These are phyloP conservation scores for Lachancea lanzarotensis DNA, from an alignment of 805 yeast genomes.

Conservation along the genomic window DNA sequence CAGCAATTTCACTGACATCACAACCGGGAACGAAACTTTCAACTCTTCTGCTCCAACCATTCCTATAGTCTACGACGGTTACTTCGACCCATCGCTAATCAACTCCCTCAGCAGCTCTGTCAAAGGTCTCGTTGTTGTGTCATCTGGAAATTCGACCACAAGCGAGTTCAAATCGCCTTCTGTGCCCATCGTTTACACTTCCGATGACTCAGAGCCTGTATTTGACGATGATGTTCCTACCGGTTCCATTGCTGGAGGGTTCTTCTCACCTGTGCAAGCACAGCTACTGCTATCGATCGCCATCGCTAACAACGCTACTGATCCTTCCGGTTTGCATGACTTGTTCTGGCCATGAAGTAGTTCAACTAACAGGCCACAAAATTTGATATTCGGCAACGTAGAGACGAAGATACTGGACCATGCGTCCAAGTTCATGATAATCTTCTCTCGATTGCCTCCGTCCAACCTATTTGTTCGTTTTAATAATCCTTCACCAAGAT, in stretches of 20 bases:
- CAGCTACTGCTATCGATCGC: constrained; percentile 29
- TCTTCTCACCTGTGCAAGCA: constrained; percentile 28
- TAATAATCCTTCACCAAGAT: neutral
- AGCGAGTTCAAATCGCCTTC: constrained; percentile 10
- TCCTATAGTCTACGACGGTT: constrained; percentile 26
- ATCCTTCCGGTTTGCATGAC: constrained; percentile 6
- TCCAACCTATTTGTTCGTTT: neutral
- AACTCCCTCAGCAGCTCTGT: constrained; percentile 15
- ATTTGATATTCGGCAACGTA: neutral
- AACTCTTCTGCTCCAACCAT: constrained; percentile 16
- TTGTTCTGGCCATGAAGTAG: constrained; percentile 9
- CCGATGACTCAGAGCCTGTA: constrained; percentile 15
- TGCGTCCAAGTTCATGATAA: neutral
- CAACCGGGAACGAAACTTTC: constrained; percentile 12
- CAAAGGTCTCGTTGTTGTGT: constrained; percentile 24
- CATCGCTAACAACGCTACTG: constrained; percentile 20
- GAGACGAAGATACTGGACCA: neutral
- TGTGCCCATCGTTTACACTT: constrained; percentile 28
- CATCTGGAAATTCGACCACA: constrained; percentile 18
- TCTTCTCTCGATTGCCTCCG: neutral
- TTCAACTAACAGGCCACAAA: too few relatives aligned
- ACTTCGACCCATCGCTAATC: constrained; percentile 14
- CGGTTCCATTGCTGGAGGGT: constrained; percentile 28
- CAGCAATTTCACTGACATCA: constrained; percentile 20
- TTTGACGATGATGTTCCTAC: constrained; percentile 17